phyloP scores from a whole-genome alignment of 2,329 filamentous ascomycete genomes.

The Macrophomina tecta region DNA sequence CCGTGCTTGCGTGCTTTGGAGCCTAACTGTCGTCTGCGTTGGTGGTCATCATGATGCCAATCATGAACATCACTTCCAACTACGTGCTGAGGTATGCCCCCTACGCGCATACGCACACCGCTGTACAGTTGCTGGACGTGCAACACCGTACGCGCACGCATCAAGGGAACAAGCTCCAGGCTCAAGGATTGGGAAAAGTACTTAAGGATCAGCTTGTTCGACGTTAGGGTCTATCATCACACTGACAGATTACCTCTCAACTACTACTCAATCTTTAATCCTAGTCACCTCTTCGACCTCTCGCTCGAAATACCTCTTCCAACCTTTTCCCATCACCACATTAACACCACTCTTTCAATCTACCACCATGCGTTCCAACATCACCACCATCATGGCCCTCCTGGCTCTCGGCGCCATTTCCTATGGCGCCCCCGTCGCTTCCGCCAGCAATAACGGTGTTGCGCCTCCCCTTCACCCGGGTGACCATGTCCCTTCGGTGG shows the following conservation, averaged over 20 bases:
- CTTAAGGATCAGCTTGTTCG: neutral
- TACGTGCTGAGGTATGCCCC: neutral
- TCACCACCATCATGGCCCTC: slow-evolving; percentile 26
- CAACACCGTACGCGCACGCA: slow-evolving; percentile 9
- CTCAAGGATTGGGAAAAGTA: neutral
- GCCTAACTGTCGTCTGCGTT: slow-evolving; percentile 3
- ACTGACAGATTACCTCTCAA: slow-evolving; percentile 6
- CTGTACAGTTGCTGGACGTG: neutral
- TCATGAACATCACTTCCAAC: slow-evolving; percentile 26
- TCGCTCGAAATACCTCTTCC: neutral
- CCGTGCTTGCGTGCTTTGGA: slow-evolving; percentile 20
- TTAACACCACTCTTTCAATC: slow-evolving; percentile 9
- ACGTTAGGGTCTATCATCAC: slow-evolving; percentile 1
- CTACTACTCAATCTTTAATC: slow-evolving; percentile 10
- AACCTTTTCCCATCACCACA: neutral
- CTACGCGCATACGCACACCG: slow-evolving; percentile 7
- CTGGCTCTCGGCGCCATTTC: slow-evolving; percentile 25
- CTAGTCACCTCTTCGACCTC: slow-evolving; percentile 2
- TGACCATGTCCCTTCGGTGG: neutral
- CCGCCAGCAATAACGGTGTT: neutral
- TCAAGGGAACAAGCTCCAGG: neutral
- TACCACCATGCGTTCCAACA: slow-evolving; percentile 23
- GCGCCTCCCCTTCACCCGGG: neutral
- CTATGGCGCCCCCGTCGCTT: slow-evolving; percentile 15
- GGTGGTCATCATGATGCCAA: neutral